A percentile compares a stretch with the other conserved stretches of the same genome.
Evolutionary conservation across 768 basidiomycete genomes (phyloP).

Genomic region (Calocybe indica): DNA sequence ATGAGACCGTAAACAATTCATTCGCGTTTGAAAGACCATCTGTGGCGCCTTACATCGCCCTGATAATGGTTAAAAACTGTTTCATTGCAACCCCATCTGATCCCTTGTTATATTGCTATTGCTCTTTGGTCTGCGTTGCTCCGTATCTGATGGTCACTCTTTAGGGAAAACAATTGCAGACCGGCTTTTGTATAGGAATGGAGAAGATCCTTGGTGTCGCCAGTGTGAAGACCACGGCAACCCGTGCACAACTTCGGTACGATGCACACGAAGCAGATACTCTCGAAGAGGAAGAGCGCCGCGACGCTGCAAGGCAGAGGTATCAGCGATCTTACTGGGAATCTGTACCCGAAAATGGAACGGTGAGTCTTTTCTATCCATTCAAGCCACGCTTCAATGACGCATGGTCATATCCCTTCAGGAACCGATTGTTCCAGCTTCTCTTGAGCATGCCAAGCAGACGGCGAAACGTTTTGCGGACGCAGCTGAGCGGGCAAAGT

Average conservation of each 20-base stretch:
- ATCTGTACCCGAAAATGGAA: constrained; percentile 59
- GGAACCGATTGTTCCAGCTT: constrained; percentile 59
- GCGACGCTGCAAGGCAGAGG: constrained; percentile 51
- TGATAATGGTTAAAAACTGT: constrained; percentile 44
- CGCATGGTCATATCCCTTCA: constrained; percentile 17
- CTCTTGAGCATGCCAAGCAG: constrained; percentile 43
- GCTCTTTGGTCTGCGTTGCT: background rate
- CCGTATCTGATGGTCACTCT: constrained; percentile 3
- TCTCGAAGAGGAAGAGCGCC: constrained; percentile 50
- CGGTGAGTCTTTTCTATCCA: constrained; percentile 33
- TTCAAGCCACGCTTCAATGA: background rate
- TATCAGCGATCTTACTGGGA: constrained; percentile 80
- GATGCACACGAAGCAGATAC: constrained; percentile 58
- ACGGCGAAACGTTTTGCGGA: constrained; percentile 29
- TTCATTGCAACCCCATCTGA: constrained; percentile 73
- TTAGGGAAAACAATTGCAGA: constrained; percentile 66
- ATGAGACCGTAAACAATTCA: constrained; percentile 53
- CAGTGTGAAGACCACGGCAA: constrained; percentile 1
- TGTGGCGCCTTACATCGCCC: constrained; percentile 60
- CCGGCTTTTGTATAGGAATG: constrained; percentile 78
- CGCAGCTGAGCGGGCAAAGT: constrained; percentile 28
- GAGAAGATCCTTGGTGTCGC: constrained; percentile 67
- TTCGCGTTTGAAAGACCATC: constrained; percentile 64
- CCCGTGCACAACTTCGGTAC: constrained; percentile 21
- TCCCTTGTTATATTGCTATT: constrained; percentile 7